Conservation (phyloP, 495 filamentous ascomycete genomes). For the Neurospora sp. region DNA sequence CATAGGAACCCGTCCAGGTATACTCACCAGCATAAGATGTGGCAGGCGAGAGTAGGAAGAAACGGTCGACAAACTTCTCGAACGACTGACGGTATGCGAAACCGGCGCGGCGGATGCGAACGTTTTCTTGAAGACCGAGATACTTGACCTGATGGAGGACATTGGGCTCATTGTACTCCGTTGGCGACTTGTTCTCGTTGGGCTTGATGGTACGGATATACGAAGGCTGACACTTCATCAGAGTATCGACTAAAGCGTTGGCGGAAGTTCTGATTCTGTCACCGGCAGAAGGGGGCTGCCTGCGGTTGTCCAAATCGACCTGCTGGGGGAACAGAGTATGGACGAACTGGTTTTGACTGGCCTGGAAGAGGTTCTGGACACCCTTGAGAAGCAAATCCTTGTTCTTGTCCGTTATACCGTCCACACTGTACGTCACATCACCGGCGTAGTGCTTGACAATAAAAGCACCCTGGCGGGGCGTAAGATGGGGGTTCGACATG, state of each 20-base stretch:
- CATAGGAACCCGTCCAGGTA: conserved; percentile 81
- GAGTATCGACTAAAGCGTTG: conserved; percentile 85
- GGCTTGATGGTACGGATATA: conserved; percentile 99
- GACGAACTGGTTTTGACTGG: conserved; percentile 74
- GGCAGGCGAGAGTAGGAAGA: conserved; percentile 89
- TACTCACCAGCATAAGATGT: conserved; percentile 96
- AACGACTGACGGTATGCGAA: conserved; percentile 98
- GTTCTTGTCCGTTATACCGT: conserved; percentile 99
- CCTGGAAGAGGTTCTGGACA: conserved; percentile 74
- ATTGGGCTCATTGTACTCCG: conserved; percentile 82
- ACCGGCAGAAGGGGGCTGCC: conserved; percentile 85
- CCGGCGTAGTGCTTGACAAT: conserved; percentile 99
- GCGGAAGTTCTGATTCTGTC: conserved; percentile 96
- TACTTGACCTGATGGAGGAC: conserved; percentile 99
- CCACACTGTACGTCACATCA: conserved; percentile 90
- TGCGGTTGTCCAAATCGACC: conserved; percentile 92
- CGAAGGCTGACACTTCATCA: conserved; percentile 94
- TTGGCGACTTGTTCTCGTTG: conserved; percentile 94
- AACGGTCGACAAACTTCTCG: conserved; percentile 96
- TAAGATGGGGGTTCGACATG: conserved; percentile 84
- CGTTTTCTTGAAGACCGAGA: conserved; percentile 96
- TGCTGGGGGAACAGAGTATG: conserved; percentile 84
- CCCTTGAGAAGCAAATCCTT: conserved; percentile 97
- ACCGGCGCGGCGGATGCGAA: conserved; percentile 89
- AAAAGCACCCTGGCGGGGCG: conserved; percentile 87